Percentiles rank a stretch among this genome's conserved stretches.
phyloP scores from a whole-genome alignment of 768 basidiomycete species.

The Tremella fuciformis region DNA sequence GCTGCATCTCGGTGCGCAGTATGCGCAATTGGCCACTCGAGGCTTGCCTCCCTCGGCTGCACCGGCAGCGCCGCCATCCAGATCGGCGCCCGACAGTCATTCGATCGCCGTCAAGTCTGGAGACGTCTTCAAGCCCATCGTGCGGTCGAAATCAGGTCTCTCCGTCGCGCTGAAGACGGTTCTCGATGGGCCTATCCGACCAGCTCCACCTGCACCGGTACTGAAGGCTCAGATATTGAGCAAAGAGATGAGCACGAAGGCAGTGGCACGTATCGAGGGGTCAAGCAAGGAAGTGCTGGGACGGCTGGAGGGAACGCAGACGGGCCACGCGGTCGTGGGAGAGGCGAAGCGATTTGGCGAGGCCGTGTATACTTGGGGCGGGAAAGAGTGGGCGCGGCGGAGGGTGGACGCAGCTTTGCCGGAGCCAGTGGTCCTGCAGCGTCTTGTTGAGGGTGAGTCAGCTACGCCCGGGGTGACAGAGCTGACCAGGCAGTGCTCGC shows the following conservation, averaged over 20 bases:
- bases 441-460: constrained; percentile 36
- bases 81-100: constrained; percentile 22
- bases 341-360: constrained; percentile 23
- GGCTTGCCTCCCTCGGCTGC: constrained; percentile 6
- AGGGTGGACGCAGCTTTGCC: constrained; percentile 12
- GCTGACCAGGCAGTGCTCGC: constrained; percentile 33
- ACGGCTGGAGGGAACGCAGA: constrained; percentile 23
- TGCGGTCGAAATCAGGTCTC: constrained; percentile 22
- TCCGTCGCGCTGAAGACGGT: constrained; percentile 13
- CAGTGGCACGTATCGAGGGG: constrained; percentile 17
- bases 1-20: constrained; percentile 26
- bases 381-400: constrained; percentile 33
- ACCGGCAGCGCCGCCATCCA: constrained; percentile 6
- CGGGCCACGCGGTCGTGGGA: constrained; percentile 19
- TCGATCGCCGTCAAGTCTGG: constrained; percentile 35
- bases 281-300: constrained; percentile 25
- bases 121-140: constrained; percentile 37
- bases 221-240: constrained; percentile 19
- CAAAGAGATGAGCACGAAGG: constrained; percentile 14
- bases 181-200: constrained; percentile 32
- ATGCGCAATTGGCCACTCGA: constrained; percentile 23
- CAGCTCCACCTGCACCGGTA: constrained; percentile 21
- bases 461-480: neutral
- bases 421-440: constrained; percentile 10
- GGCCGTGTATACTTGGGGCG: constrained; percentile 26